Evolutionary conservation across 208 protist genomes (phyloP), one percentile per base, ranked within the genome.

Genomic region (Trypanosomatidae sp.): DNA sequence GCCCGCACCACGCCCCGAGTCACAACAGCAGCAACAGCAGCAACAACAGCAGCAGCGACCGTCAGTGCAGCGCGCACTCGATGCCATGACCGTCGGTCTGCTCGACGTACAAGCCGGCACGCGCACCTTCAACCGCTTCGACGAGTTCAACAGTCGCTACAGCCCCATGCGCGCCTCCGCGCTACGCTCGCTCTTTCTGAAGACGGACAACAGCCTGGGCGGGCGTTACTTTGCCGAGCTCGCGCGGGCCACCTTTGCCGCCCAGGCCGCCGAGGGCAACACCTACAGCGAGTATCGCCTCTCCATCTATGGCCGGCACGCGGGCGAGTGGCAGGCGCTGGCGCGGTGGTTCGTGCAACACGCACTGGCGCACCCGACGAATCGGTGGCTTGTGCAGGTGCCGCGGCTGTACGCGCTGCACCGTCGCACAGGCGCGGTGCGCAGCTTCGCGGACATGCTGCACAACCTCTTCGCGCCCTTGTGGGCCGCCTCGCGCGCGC

Each of bases 331-430:
- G 79, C 64, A 76, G 19, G 46, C 54, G 4, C 65, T 94, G 23
- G 64, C 81, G 23, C 38, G 57, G 11, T 94, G 86, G 82, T 76
- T 87, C 32, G 61, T 76, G 40, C 57, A 82, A 35, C 82, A 98
- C 60, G 63, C 80, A 23, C 66, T 99, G 56, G 77, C 76, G 22
- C 92, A 88, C 44, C 58, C 58, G 13, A 97, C 98, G 42, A 94
- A 96, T 43, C 59, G 89, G 20, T 99, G 96, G 96, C 82, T 99
- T 49, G 84, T 98, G 19, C 96, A 98, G 61, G 70, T 97, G 1
- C 95, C 92, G 5, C 69, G 95, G 3, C 67, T 97, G 41, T 94
- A 80, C 48, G 40, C 40, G 15, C 47, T 95, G 6, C 94, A 94
- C 58, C 52, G 61, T 15, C 60, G 69, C 20, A 74, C 53, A 3